Evolutionary conservation across 257 asterid genomes (phyloP), one percentile per base, ranked within the genome.

Genomic region (Primulina huaijiensis): DNA sequence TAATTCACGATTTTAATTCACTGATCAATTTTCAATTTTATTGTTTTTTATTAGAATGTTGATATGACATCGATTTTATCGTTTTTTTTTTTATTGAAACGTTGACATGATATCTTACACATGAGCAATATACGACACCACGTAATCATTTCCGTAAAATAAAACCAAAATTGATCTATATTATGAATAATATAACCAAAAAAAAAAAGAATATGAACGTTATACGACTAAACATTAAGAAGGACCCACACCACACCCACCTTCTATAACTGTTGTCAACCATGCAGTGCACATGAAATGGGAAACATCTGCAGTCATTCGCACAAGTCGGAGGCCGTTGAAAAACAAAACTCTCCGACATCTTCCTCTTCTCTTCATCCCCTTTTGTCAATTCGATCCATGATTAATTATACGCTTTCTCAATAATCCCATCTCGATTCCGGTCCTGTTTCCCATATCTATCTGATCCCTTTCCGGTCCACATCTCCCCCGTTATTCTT

Each of bases 301-400:
- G 56, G 56, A 46, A 46, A 46, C 56, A 46, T 46, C 56, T 14
- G 56, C 56, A 16, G 16, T 46, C 79, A 74, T 56, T 68, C 65
- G 77, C 63, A 60, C 77, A 67, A 76, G 82, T 79, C 71, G 83
- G 82, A 82, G 82, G 82, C 75, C 70, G 74, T 72, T 66, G 78
- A 74, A 74, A 76, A 82, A 74, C 84, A 37, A 37, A 7, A 43
- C 7, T 46, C 87, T 79, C 82, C 83, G 70, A 65, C 83, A 25
- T 62, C 40, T 66, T 2, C 56, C 60, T 60, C 59, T 38, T 53
- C 40, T 65, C 72, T 65, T n/a, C 46, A 57, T 75, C 71, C 71
- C 67, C 79, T 19, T 62, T 3, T 7, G 14, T 38, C 14, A 38
- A 66, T 62, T 62, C 71, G n/a, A 74, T 68, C 73, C 76, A 80